Evolutionary conservation across 140 eudicot species (phyloP).

Genomic region (Stevia rebaudiana): DNA sequence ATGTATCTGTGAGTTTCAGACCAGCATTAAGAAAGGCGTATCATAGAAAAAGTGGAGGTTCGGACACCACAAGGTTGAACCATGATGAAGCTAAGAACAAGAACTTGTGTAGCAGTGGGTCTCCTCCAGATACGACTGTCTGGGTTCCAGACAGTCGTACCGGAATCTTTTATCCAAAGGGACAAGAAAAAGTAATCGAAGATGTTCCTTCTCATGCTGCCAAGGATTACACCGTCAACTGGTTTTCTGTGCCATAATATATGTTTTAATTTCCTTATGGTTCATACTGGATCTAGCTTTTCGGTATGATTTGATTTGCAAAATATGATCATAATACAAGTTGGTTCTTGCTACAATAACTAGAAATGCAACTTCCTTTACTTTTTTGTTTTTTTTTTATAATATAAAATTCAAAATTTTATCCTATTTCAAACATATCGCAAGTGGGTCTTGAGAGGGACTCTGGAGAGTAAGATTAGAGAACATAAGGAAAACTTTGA

Average conservation of each 20-base stretch:
- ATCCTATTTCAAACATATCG: too few species aligned
- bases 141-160: slow-evolving; percentile 68
- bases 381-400: too few species aligned
- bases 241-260: slow-evolving; percentile 43
- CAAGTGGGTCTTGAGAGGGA: too few species aligned
- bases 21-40: slow-evolving; percentile 53
- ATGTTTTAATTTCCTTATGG: neutral
- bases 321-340: neutral
- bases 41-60: slow-evolving; percentile 43
- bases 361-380: neutral
- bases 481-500: too few species aligned
- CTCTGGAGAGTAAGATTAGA: too few species aligned
- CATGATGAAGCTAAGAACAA: slow-evolving; percentile 47
- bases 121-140: slow-evolving; percentile 12
- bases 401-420: too few species aligned
- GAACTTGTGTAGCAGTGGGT: slow-evolving; percentile 6
- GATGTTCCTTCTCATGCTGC: slow-evolving; percentile 49
- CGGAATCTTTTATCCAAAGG: slow-evolving; percentile 64
- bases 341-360: slow-evolving; percentile 1
- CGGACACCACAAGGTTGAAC: slow-evolving; percentile 31
- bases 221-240: slow-evolving; percentile 43
- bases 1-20: slow-evolving; percentile 20
- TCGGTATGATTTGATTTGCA: neutral
- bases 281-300: neutral
- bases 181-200: slow-evolving; percentile 63